Evolutionary conservation across 805 yeast species (phyloP), one percentile per base, ranked within the genome.

Genomic region (Yarrowia sp.): DNA sequence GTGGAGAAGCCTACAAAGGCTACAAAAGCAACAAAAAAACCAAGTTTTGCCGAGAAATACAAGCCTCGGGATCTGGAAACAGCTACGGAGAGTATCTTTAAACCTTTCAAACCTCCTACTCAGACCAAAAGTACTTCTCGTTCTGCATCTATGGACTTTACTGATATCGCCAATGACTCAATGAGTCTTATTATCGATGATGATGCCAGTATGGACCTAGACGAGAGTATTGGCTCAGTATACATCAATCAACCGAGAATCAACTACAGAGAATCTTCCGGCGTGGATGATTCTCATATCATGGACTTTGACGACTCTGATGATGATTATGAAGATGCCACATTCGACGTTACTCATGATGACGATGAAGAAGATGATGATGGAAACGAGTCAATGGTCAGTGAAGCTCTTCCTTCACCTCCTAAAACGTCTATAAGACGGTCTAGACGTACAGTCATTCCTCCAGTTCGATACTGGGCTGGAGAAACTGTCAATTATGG

Each of bases 381-480:
- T 17, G 64, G 44, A 18, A 38, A 55, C 1, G 47, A 58, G 17
- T 5, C 18, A 18, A 5, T 2, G 3, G 60, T 11, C 6, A 15
- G n/a, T 22, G 53, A 8, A 5, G 44, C 44, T 9, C 44, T 38
- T 22, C 64, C 51, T 35, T 58, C 64, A 5, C 64, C 64, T 22
- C 64, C 64, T 8, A 32, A 65, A 48, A 10, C 51, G 70, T 11
- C 70, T 96, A 68, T 77, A 89, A 68, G 88, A 0, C 79, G 81
- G 36, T 80, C 97, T 70, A 82, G 84, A 0, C 82, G 83, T 67
- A 81, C 88, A 6, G 31, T 17, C 3, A 18, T 15, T 7, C 83
- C 86, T 3, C 93, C 96, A 0, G 76, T 91, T 68, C 92, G 90
- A 2, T 89, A 81, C 73, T 91, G 97, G 97, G 83, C 89, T 73